Percentiles rank a stretch among this genome's conserved stretches.
phyloP scores from a whole-genome alignment of 768 basidiomycete species.

The Agrocybe chaxingu region DNA sequence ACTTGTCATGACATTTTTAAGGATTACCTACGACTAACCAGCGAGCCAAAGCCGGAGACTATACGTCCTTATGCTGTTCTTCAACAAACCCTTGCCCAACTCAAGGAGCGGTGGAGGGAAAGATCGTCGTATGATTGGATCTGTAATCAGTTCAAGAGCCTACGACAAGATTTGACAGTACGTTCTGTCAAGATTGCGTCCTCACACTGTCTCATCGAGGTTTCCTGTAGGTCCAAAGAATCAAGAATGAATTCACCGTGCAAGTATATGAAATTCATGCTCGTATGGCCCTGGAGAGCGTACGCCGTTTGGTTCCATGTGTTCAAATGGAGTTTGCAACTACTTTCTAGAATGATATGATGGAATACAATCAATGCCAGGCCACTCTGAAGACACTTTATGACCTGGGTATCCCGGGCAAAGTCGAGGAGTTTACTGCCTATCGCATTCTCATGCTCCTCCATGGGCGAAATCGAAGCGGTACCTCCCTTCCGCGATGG shows the following conservation, averaged over 20 bases:
- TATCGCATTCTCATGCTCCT: conserved; percentile 96
- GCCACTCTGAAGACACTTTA: conserved; percentile 86
- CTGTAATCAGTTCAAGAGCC: conserved; percentile 96
- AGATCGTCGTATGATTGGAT: conserved; percentile 82
- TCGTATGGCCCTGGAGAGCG: conserved; percentile 75
- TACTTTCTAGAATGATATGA: conserved; percentile 78
- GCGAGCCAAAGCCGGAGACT: conserved; percentile 90
- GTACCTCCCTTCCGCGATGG: conserved; percentile 41
- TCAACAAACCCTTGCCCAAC: conserved; percentile 77
- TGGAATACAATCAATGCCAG: conserved; percentile 99
- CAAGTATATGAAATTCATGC: conserved; percentile 98
- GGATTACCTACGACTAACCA: conserved; percentile 91
- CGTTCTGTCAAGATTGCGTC: conserved; percentile 27
- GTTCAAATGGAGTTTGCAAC: conserved; percentile 4
- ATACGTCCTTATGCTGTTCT: conserved; percentile 88
- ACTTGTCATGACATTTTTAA: conserved; percentile 89
- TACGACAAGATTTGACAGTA: conserved; percentile 96
- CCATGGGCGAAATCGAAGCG: conserved; percentile 90
- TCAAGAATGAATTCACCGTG: conserved; percentile 97
- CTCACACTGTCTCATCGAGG: conserved; percentile 3
- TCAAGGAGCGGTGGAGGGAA: conserved; percentile 87
- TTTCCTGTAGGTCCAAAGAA: conserved; percentile 82
- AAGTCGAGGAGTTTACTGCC: conserved; percentile 93
- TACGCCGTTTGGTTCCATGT: conserved; percentile 10
- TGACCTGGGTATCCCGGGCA: conserved; percentile 89